phyloP scores from a whole-genome alignment of 805 yeast species.

The Pichia thaimueangensis region DNA sequence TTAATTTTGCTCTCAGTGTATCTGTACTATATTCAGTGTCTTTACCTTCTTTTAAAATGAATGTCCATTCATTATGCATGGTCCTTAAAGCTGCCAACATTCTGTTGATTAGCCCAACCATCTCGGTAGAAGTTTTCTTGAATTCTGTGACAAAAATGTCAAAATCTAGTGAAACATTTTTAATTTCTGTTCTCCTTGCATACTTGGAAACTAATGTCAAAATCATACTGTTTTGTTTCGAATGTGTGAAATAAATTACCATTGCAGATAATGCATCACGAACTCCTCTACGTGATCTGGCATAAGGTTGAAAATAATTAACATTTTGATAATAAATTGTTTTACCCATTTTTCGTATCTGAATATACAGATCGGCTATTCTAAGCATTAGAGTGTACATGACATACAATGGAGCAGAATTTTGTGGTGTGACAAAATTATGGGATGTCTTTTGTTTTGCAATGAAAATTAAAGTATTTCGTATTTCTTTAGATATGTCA shows the following conservation, averaged over 20 bases:
- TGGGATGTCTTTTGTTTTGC: background rate
- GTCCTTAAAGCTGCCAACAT: constrained; percentile 29
- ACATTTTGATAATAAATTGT: constrained; percentile 40
- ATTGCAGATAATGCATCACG: constrained; percentile 21
- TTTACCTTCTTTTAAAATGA: constrained; percentile 25
- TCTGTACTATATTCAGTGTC: constrained; percentile 38
- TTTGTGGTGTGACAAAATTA: constrained; percentile 13
- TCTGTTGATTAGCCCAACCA: constrained; percentile 27
- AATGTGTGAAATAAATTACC: constrained; percentile 29
- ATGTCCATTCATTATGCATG: constrained; percentile 36
- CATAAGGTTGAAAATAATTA: constrained; percentile 37
- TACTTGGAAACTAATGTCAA: constrained; percentile 43
- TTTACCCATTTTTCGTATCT: constrained; percentile 42
- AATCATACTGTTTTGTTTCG: constrained; percentile 44
- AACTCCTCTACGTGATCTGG: constrained; percentile 21
- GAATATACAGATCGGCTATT: constrained; percentile 44
- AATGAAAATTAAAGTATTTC: constrained; percentile 8
- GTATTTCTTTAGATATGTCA: constrained; percentile 19
- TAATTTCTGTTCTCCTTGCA: constrained; percentile 32
- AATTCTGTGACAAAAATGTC: constrained; percentile 26
- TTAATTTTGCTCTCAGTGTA: constrained; percentile 22
- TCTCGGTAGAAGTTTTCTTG: constrained; percentile 37
- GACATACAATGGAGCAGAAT: constrained; percentile 30
- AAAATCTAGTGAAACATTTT: constrained; percentile 6
- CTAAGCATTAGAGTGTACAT: constrained; percentile 36